Evolutionary conservation across 2,329 filamentous ascomycete species (phyloP), one percentile per base, ranked within the genome.

Genomic region (Xylaria digitata): DNA sequence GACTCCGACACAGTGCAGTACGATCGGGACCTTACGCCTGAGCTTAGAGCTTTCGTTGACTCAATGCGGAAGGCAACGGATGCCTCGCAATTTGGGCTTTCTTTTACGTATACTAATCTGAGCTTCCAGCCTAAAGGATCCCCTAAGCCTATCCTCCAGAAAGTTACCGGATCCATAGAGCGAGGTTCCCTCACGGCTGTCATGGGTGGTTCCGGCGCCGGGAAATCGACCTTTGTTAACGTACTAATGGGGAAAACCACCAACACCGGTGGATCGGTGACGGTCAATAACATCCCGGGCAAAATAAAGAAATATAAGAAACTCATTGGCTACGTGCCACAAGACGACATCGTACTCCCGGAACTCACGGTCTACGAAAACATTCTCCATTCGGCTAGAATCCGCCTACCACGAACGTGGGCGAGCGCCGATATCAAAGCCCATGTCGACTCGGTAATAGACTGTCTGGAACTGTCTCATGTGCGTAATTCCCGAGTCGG

Each of bases 291-390:
- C n/a, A 77, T 79, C 4, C 78, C 82, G 0, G 80, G 82, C 13
- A 81, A 81, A 67, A 80, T 86, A 76, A 80, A 80, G 72, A 78
- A 79, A 48, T 88, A 86, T 75, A 87, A 86, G 75, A 87, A 88
- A 73, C 78, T 88, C 64, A 87, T 89, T 30, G 86, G 86, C 23
- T 89, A 88, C 66, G 87, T 89, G 2, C 87, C 87, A 1, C 87
- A 89, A 71, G 85, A 89, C 67, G 87, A 89, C 73, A 82, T 89
- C 30, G 82, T 89, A 2, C 79, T 88, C 9, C 84, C 86, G 0
- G 85, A 89, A 72, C 76, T 89, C 52, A 89, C 87, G 0, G 86
- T 89, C 5, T 82, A 83, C 57, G 87, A 90, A 74, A 89, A 89
- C 65, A 87, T 90, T 48, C 77, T 88, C 4, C 86, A 89, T 68